Evolutionary conservation across 257 asterid genomes (phyloP), one percentile per base, ranked within the genome.

Genomic region (Agastache rugosa): DNA sequence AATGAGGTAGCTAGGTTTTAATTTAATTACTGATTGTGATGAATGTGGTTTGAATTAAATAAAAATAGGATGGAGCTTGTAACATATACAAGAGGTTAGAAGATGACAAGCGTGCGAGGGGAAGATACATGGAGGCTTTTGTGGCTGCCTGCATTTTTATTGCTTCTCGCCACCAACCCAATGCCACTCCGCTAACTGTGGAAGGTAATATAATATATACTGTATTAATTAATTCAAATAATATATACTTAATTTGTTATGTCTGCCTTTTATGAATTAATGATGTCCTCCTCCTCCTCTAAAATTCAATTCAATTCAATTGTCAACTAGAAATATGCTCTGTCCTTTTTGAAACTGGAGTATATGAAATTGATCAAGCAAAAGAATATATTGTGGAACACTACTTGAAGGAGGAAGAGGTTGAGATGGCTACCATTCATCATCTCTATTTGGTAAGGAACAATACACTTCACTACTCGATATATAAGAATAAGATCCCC

Each of bases 131-230:
- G 87, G 96, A 87, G 41, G 89, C 94, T 50, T 65, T 89, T 47
- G 96, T 91, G 54, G 96, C 92, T 68, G 97, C 96, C 41, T 91
- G 96, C 85, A 87, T 91, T 74, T 89, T 85, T 65, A 89, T 91
- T 75, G 97, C 97, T 41, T 91, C 93, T 75, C 86, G 93, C 51
- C 93, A 89, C 58, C 96, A 89, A 81, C n/a, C n/a, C n/a, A n/a
- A n/a, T n/a, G 89, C 89, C 81, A 91, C 86, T 77, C 90, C 96
- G 0, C 94, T 96, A 56, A 89, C 97, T 66, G 89, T 88, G 55
- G 88, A 91, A 86, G 97, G 97, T 89, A 27, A 27, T n/a, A n/a
- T n/a, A n/a, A n/a, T n/a, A n/a, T n/a, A n/a, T n/a, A n/a, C n/a
- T n/a, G n/a, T n/a, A n/a, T n/a, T n/a, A n/a, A n/a, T n/a, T n/a